Evolutionary conservation across 192 early-diverging fungal genomes (phyloP), one percentile per base, ranked within the genome.

Genomic region (Backusella circina): DNA sequence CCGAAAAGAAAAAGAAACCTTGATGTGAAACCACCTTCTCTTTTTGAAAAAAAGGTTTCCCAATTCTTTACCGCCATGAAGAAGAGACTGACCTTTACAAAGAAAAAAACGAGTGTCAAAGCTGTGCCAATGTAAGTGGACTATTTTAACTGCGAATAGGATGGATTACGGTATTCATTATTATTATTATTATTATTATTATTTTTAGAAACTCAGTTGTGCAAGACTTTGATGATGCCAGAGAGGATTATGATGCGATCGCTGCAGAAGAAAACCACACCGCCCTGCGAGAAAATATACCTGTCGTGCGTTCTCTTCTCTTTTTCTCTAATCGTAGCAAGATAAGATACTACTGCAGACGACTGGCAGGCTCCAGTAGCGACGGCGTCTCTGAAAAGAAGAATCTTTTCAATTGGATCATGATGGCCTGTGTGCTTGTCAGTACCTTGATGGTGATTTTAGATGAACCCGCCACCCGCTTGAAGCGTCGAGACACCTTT

Each of bases 321-420:
- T 77, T 87, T 47, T 83, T 89, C 66, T 84, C 86, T 3, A 80
- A 85, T 18, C 65, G 74, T 23, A 89, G 84, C 74, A 75, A 72
- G 65, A 67, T 87, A 26, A 71, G 88, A 54, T 70, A 77, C 5
- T 76, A 74, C 37, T 83, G 86, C 21, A 84, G 86, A 35, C 78
- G 76, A 5, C 65, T 89, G 44, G 84, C 84, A 1, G 44, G 70
- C 10, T 33, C 82, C 74, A 67, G 83, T 82, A 16, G 69, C 39
- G 44, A 72, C 75, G 73, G 67, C 72, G 36, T 84, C 73, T 33
- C 78, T 2, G 78, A 79, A 50, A 67, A 74, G 32, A 74, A 75
- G 26, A 75, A 83, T n/a, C 37, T 83, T 12, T 88, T 88, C 72
- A 86, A 83, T 75, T 69, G 77, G 32, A 74, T 86, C n/a, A 84